phyloP scores from a whole-genome alignment of 2,329 filamentous ascomycete genomes.

The Venturia pyrina region DNA sequence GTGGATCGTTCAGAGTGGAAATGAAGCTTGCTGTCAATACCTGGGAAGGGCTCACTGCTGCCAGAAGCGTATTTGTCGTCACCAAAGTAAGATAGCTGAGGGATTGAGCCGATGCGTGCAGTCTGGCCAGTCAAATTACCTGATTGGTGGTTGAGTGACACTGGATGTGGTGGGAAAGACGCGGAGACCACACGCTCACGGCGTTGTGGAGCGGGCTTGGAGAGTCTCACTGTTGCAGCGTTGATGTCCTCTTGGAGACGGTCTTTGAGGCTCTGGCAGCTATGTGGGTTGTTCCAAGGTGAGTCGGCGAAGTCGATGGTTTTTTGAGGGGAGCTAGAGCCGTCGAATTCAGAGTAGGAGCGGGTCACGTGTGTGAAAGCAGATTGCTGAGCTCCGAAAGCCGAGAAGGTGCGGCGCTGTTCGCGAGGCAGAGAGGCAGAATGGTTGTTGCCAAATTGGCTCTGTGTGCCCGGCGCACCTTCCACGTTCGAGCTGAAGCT shows the following conservation, averaged over 20 bases:
- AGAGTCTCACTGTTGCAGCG: neutral
- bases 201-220: neutral
- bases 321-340: neutral
- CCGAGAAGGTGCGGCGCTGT: neutral
- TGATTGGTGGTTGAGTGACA: neutral
- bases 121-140: neutral
- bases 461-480: neutral
- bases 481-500: neutral
- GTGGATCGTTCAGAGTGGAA: conserved; percentile 22
- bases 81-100: conserved; percentile 9
- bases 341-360: conserved; percentile 3
- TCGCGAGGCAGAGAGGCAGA: neutral
- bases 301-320: neutral
- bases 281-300: conserved; percentile 5
- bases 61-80: conserved; percentile 10
- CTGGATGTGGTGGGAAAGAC: conserved; percentile 4
- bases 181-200: conserved; percentile 2
- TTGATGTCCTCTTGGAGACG: neutral
- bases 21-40: conserved; percentile 17
- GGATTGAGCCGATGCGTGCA: conserved; percentile 7
- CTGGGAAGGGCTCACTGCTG: neutral
- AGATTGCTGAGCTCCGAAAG: neutral
- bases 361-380: neutral
- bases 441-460: conserved; percentile 1
- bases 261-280: conserved; percentile 2